Evolutionary conservation across 2,329 filamentous ascomycete species (phyloP).

Genomic region (Paraconiothyrium brasiliense): DNA sequence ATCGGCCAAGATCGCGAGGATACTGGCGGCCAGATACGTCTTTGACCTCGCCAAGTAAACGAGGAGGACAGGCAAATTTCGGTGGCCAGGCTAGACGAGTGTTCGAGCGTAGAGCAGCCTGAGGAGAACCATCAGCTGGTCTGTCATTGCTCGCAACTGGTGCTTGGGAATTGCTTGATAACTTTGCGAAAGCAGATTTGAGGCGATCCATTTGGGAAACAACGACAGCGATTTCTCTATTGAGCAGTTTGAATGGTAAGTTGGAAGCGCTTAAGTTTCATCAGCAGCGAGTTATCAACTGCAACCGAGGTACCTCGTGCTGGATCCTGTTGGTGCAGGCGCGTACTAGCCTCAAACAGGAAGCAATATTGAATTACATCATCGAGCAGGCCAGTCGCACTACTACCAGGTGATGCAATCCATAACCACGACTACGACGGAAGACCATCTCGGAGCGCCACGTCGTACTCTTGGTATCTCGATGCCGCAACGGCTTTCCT

Average conservation of each 20-base stretch:
- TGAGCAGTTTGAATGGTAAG: not conserved
- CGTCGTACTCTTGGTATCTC: not conserved
- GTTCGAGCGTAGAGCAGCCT: not conserved
- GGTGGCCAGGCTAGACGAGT: slow-evolving; percentile 22
- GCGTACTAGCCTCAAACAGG: not conserved
- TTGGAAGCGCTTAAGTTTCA: not conserved
- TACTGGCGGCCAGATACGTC: slow-evolving; percentile 19
- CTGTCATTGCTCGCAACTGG: not conserved
- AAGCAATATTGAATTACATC: not conserved
- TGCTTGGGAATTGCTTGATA: not conserved
- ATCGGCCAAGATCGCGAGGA: slow-evolving; percentile 23
- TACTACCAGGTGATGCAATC: not conserved
- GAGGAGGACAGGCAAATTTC: slow-evolving; percentile 10
- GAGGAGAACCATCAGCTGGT: not conserved
- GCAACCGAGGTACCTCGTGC: not conserved
- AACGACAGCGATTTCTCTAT: not conserved
- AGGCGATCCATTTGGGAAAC: slow-evolving; percentile 4
- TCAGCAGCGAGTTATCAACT: not conserved
- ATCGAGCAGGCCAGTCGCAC: not conserved
- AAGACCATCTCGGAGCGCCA: not conserved
- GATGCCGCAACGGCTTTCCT: not conserved
- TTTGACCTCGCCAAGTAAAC: slow-evolving; percentile 19
- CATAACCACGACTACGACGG: not conserved
- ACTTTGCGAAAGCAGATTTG: not conserved
- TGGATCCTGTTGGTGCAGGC: not conserved